phyloP scores from a whole-genome alignment of 768 basidiomycete genomes.

The Udeniomyces megalosporus region DNA sequence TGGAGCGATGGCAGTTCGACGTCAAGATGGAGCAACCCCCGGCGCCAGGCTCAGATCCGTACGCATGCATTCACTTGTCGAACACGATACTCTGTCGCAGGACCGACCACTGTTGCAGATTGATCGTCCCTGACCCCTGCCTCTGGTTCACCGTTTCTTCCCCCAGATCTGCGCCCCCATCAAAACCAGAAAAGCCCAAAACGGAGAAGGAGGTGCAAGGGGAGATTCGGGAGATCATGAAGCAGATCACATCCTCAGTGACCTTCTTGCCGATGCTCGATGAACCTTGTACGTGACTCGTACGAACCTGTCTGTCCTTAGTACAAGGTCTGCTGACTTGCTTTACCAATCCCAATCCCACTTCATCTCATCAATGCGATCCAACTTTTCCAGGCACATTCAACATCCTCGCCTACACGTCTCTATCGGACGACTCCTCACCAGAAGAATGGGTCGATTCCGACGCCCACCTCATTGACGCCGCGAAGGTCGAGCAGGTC shows the following conservation, averaged over 20 bases:
- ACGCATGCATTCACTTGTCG: too few relatives aligned
- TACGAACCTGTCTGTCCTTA: not conserved
- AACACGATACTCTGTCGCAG: not conserved
- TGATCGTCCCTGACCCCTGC: not conserved
- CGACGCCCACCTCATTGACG: conserved; percentile 78
- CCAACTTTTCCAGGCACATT: conserved; percentile 44
- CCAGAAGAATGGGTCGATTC: conserved; percentile 96
- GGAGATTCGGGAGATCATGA: conserved; percentile 92
- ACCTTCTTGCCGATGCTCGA: conserved; percentile 92
- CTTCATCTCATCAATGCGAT: not conserved
- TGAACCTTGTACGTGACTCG: conserved; percentile 37
- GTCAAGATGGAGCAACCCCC: conserved; percentile 57
- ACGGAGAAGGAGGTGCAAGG: conserved; percentile 66
- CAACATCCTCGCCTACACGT: conserved; percentile 92
- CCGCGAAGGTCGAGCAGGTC: conserved; percentile 54
- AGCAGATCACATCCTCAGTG: conserved; percentile 93
- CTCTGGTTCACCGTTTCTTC: not conserved
- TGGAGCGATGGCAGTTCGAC: conserved; percentile 98
- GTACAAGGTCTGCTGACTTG: too few relatives aligned
- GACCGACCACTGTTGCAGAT: not conserved
- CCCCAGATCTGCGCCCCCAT: conserved; percentile 21
- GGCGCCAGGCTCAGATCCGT: too few relatives aligned
- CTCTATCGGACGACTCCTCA: conserved; percentile 47
- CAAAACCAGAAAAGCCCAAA: conserved; percentile 48
- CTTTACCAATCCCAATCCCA: too few relatives aligned